A percentile compares a stretch with the other conserved stretches of the same genome.
phyloP scores from a whole-genome alignment of 345 rosid genomes.

The Populus davidiana region DNA sequence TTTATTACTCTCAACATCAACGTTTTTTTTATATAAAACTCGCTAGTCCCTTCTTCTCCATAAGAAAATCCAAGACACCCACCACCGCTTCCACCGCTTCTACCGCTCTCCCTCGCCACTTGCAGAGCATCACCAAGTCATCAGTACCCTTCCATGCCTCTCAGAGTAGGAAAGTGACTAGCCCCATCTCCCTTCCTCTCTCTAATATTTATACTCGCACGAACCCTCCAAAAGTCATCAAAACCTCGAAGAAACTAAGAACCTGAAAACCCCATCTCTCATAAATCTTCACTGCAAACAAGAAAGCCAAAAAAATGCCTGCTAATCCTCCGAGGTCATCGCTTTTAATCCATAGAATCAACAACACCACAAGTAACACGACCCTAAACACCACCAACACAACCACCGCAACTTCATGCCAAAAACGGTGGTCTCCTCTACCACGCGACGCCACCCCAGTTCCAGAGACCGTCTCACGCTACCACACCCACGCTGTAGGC shows the following conservation, averaged over 20 bases:
- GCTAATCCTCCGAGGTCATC: slow-evolving; percentile 29
- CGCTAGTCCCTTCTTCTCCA: neutral
- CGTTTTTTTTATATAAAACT: neutral
- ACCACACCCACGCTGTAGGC: slow-evolving; percentile 24
- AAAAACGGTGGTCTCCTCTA: slow-evolving; percentile 29
- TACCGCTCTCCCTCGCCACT: neutral
- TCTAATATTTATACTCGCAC: neutral
- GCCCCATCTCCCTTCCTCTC: slow-evolving; percentile 17
- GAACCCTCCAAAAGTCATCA: neutral
- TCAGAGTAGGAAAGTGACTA: neutral
- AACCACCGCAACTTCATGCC: slow-evolving; percentile 3
- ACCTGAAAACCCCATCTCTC: neutral
- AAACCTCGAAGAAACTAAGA: neutral
- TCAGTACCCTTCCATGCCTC: too few species aligned
- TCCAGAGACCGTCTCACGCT: slow-evolving; percentile 19
- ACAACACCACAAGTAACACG: slow-evolving; percentile 10
- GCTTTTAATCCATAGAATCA: slow-evolving; percentile 29
- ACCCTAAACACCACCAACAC: slow-evolving; percentile 3
- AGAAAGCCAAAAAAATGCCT: slow-evolving; percentile 19
- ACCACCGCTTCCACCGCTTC: neutral
- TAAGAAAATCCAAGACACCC: slow-evolving; percentile 6
- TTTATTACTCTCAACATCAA: slow-evolving; percentile 9
- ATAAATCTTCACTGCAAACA: neutral
- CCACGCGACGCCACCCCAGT: slow-evolving; percentile 17
- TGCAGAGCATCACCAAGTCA: neutral